Conservation (phyloP, 108 stramenopile species). For the Cyclotella atomus region DNA sequence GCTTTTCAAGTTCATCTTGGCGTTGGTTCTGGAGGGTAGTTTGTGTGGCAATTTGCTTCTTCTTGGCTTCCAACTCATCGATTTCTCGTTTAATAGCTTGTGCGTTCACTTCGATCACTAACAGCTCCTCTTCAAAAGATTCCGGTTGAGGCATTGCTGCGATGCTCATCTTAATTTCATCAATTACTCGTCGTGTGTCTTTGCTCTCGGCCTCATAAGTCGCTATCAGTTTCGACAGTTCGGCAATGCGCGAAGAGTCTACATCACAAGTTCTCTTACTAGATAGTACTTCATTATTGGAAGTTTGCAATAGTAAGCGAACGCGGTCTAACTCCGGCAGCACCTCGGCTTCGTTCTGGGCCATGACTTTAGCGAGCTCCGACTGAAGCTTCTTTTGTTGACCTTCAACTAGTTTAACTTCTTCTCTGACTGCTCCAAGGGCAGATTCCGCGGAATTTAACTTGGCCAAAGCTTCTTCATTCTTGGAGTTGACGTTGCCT, state of each 20-base stretch:
- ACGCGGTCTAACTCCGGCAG: background rate
- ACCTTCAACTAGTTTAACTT: background rate
- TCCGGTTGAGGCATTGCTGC: background rate
- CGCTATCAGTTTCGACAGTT: background rate
- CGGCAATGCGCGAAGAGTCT: background rate
- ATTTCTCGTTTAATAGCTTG: background rate
- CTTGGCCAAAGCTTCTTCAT: background rate
- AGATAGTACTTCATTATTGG: background rate
- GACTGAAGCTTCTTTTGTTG: background rate
- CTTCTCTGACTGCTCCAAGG: background rate
- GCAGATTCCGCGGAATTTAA: background rate
- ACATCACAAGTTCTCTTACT: background rate
- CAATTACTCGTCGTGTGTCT: background rate
- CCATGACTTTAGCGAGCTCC: background rate
- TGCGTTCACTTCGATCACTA: background rate
- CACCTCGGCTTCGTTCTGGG: slow-evolving; percentile 9
- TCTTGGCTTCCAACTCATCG: background rate
- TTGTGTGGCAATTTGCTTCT: background rate
- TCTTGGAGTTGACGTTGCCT: slow-evolving; percentile 2
- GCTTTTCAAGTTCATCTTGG: background rate
- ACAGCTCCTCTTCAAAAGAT: background rate
- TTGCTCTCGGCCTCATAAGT: background rate
- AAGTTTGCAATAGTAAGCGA: background rate
- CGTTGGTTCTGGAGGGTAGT: background rate
- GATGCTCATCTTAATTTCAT: background rate